Percentiles rank a stretch among this genome's conserved stretches.
Conservation (phyloP, 2,329 filamentous ascomycete species). For the Hymenoscyphus fructigenus region DNA sequence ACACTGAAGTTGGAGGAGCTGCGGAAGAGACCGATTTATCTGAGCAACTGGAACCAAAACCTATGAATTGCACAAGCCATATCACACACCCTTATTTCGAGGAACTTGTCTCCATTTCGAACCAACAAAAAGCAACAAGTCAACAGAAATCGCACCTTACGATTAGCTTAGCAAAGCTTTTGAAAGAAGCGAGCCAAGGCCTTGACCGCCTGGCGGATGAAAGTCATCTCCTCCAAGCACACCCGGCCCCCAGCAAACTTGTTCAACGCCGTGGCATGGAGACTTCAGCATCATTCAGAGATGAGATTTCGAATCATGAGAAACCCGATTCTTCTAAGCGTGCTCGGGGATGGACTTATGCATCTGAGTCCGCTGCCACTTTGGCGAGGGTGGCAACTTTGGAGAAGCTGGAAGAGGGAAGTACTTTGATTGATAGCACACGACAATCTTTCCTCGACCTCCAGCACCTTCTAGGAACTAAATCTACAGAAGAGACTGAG, state of each 20-base stretch:
- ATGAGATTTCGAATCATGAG: constrained; percentile 43
- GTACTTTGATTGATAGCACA: constrained; percentile 54
- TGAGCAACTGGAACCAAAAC: neutral
- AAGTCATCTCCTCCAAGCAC: constrained; percentile 57
- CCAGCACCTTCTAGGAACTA: constrained; percentile 46
- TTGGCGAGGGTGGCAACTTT: constrained; percentile 57
- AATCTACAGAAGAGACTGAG: neutral
- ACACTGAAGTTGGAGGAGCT: constrained; percentile 9
- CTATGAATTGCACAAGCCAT: constrained; percentile 37
- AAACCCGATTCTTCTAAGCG: constrained; percentile 43
- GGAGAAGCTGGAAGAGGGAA: constrained; percentile 59
- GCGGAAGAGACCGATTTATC: constrained; percentile 5
- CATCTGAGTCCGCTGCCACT: constrained; percentile 60
- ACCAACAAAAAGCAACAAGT: constrained; percentile 56
- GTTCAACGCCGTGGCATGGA: constrained; percentile 28
- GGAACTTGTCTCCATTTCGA: constrained; percentile 51
- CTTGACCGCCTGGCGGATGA: constrained; percentile 59
- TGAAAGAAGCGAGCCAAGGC: constrained; percentile 49
- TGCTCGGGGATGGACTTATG: constrained; percentile 58
- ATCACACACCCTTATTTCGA: constrained; percentile 58
- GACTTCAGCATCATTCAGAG: constrained; percentile 44
- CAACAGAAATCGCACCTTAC: constrained; percentile 59
- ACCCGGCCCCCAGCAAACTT: constrained; percentile 44
- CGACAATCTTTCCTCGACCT: constrained; percentile 51
- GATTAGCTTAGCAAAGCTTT: constrained; percentile 49